Evolutionary conservation across 495 filamentous ascomycete genomes (phyloP), one percentile per base, ranked within the genome.

Genomic region (Penicillium samsonianum): DNA sequence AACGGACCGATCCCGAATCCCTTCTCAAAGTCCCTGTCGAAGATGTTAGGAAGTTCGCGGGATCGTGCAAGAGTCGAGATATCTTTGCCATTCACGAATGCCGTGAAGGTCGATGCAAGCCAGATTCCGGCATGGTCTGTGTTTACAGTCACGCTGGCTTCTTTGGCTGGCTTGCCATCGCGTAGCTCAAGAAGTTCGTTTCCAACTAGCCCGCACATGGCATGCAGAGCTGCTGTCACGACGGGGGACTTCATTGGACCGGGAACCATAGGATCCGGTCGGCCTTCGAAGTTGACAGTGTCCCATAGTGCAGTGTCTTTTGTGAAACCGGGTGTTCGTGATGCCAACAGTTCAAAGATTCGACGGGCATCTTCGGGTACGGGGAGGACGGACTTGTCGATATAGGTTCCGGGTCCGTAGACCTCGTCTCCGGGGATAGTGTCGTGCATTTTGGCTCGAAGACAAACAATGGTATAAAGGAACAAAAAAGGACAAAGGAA

Each of bases 81-180:
- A 25, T 70, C 67, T 14, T 48, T 58, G 2, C 67, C 65, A 10
- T 66, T 53, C 5, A 64, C 41, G 28, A 53, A 56, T 2, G 59
- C 22, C 16, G 63, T 58, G 53, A 67, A 59, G 0, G 54, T 52
- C 17, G 63, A 61, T 9, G 54, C 66, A 2, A 71, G 63, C 61
- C 65, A 71, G 3, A 71, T 50, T 1, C 38, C 61, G 5, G 65
- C 63, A 37, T 71, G 68, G 35, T 71, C 61, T 5, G 65, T 70
- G 41, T 66, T 40, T 2, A 66, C 51, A 4, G 46, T 59, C 6
- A 65, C 65, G 2, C 38, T 53, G 0, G 53, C 50, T 8, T 57
- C 49, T 1, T 28, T 30, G 3, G 51, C 40, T 14, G 45, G 44
- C 20, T 46, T 63, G 2, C 55, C 58, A 46, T 61, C 61, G 1